Conservation (phyloP, 2,329 filamentous ascomycete species). For the Penicillium sp. region DNA sequence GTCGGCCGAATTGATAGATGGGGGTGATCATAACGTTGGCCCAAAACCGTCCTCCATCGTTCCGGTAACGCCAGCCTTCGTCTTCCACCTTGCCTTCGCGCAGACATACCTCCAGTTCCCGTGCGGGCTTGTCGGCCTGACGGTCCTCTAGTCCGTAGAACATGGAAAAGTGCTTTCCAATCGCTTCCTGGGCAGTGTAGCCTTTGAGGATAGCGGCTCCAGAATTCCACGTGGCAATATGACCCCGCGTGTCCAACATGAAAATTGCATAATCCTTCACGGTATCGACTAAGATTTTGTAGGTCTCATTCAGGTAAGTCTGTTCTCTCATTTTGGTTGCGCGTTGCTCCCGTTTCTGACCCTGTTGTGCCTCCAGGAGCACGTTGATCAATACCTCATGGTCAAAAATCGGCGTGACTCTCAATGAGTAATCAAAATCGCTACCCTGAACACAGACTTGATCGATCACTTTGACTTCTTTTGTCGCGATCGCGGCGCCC, state of each 20-base stretch:
- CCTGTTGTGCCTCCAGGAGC: conserved; percentile 44
- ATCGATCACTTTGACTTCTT: conserved; percentile 36
- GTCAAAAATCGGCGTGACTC: conserved; percentile 47
- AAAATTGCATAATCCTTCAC: conserved; percentile 66
- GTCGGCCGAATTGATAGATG: conserved; percentile 53
- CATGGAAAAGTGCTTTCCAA: conserved; percentile 59
- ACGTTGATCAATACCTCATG: conserved; percentile 41
- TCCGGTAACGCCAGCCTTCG: conserved; percentile 60
- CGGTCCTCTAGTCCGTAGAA: conserved; percentile 58
- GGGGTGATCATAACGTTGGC: conserved; percentile 62
- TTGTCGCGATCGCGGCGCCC: conserved; percentile 37
- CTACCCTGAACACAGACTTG: conserved; percentile 22
- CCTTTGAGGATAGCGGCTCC: conserved; percentile 59
- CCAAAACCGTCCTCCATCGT: conserved; percentile 61
- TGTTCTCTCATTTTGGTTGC: conserved; percentile 38
- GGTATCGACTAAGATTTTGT: conserved; percentile 62
- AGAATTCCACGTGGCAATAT: conserved; percentile 59
- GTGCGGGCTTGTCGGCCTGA: conserved; percentile 50
- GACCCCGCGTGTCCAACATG: conserved; percentile 57
- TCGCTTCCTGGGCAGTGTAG: conserved; percentile 55
- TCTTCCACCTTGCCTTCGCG: conserved; percentile 59
- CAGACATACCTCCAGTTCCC: conserved; percentile 54
- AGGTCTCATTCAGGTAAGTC: conserved; percentile 54
- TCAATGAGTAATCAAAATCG: conserved; percentile 28
- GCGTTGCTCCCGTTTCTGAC: conserved; percentile 30